Evolutionary conservation across 352 stramenopile species (phyloP), one percentile per base, ranked within the genome.

Genomic region (Globisporangium cederbergense): DNA sequence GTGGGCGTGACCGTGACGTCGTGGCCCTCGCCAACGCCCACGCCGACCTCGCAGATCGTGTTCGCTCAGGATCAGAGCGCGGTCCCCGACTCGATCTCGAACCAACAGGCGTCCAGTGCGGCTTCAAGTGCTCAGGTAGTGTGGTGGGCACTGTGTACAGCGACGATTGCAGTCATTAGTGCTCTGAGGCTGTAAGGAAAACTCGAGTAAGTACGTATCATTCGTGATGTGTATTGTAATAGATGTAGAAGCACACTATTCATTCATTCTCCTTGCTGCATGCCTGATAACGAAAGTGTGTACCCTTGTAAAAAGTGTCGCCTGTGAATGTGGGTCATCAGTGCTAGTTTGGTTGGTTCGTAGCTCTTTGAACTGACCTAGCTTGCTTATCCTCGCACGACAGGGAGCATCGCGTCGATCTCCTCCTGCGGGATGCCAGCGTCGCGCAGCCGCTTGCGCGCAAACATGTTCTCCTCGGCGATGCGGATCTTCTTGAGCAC

Each of bases 381-480:
- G 11, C 0, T 22, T 40, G n/a, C 2, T 22, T 40, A 40, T 3
- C 45, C 40, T 14, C 38, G 32, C 10, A 32, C 14, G 22, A 49
- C 53, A n/a, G 59, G 59, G 11, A 84, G 56, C 25, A 73, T 54
- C 34, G 58, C 50, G 20, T 70, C 59, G 43, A 70, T 67, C 30
- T 70, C 58, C 9, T 30, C 25, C 32, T 67, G 50, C 22, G 50
- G 36, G 7, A 70, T 38, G 14, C 65, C 59, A 3, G 75, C 77
- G 56, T 85, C 75, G 28, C 74, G 66, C 66, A 85, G 49, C 47
- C 72, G 76, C 60, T 79, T 81, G 51, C 76, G 69, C 45, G 76
- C 74, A 9, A 84, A 56, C 34, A 74, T 55, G 40, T 62, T 66
- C 64, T 70, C 57, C 43, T 66, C 50, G 3, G 36, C 58, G 50